Percentiles rank a stretch among this genome's conserved stretches.
These are phyloP conservation scores for Xylaria grammica DNA, from an alignment of 495 filamentous ascomycete genomes.

Conservation along the genomic window DNA sequence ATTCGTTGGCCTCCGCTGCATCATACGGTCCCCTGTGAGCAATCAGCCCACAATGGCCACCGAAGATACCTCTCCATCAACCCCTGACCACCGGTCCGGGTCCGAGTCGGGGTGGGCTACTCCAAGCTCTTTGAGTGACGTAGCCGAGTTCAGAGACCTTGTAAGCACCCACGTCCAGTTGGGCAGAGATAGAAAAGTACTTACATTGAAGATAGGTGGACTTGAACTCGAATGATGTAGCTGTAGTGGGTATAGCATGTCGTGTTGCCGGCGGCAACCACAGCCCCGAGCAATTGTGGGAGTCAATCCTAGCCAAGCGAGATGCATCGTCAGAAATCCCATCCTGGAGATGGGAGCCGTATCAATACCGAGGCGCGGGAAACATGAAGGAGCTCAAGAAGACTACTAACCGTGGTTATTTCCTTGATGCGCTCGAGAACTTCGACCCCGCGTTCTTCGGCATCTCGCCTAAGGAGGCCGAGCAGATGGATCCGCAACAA, in stretches of 20 bases:
- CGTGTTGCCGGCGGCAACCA: slow-evolving; percentile 40
- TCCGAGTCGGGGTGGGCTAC: no score
- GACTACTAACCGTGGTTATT: slow-evolving; percentile 39
- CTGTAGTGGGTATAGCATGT: slow-evolving; percentile 45
- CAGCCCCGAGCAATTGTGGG: slow-evolving; percentile 42
- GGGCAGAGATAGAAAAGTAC: no score
- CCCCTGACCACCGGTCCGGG: no score
- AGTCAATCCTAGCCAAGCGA: slow-evolving; percentile 38
- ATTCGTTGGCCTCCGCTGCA: no score
- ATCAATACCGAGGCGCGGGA: slow-evolving; percentile 31
- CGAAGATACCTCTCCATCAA: no score
- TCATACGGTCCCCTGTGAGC: no score
- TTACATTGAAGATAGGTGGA: no score
- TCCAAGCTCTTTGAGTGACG: no score
- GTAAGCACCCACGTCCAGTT: no score
- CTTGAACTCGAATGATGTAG: no score
- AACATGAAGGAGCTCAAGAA: slow-evolving; percentile 38
- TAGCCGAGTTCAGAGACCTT: no score
- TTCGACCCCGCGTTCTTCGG: slow-evolving; percentile 44
- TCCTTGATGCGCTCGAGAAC: slow-evolving; percentile 37
- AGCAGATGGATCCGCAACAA: slow-evolving; percentile 38
- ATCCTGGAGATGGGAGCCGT: slow-evolving; percentile 40
- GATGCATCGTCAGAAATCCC: slow-evolving; percentile 42
- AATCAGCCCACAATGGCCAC: no score
- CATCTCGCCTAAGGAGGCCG: slow-evolving; percentile 40